phyloP scores from a whole-genome alignment of 495 filamentous ascomycete species.

The Aspergillus incahuasiensis region DNA sequence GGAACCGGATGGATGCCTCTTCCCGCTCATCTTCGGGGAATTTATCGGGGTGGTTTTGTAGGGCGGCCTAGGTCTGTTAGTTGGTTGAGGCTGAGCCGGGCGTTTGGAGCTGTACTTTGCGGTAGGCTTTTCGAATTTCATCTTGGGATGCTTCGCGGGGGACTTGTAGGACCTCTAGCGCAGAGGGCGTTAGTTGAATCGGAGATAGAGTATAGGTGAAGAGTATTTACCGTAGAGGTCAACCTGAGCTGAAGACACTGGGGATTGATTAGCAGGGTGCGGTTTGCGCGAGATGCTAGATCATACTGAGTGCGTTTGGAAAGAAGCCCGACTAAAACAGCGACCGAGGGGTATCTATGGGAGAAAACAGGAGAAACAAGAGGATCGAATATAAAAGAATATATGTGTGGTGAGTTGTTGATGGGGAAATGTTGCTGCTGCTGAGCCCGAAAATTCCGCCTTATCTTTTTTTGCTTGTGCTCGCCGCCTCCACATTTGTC shows the following conservation, averaged over 20 bases:
- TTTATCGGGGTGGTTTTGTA: slow-evolving; percentile 91
- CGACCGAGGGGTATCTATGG: background rate
- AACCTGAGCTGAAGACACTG: slow-evolving; percentile 35
- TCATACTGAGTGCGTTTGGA: background rate
- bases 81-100: background rate
- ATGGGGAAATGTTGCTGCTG: background rate
- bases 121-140: slow-evolving; percentile 96
- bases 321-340: background rate
- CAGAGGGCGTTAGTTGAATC: slow-evolving; percentile 7
- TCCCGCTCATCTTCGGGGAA: slow-evolving; percentile 81
- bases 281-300: background rate
- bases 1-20: slow-evolving; percentile 85
- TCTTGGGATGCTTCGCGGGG: slow-evolving; percentile 63
- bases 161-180: slow-evolving; percentile 70
- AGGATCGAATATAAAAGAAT: background rate
- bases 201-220: background rate
- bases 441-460: slow-evolving; percentile 12
- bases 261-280: slow-evolving; percentile 12
- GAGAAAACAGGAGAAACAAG: background rate
- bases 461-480: slow-evolving; percentile 12
- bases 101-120: slow-evolving; percentile 60
- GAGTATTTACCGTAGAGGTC: slow-evolving; percentile 45
- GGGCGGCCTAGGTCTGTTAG: slow-evolving; percentile 59
- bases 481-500: slow-evolving; percentile 27
- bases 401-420: background rate